Conservation (phyloP, 2,329 filamentous ascomycete genomes). For the Conoideocrella luteorostrata region DNA sequence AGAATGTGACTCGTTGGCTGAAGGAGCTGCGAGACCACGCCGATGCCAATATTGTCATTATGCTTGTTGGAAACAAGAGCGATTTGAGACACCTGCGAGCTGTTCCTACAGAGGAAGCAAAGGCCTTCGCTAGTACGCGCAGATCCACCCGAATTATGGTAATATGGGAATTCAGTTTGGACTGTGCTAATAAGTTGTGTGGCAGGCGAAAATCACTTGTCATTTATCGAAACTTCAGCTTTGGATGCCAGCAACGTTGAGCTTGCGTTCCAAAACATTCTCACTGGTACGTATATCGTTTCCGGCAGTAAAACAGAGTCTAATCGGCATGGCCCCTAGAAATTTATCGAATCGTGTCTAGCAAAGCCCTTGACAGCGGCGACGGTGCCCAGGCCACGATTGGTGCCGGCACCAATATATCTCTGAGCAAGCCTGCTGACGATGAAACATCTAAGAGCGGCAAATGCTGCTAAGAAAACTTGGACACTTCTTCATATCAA, state of each 20-base stretch:
- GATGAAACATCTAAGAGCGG: constrained; percentile 67
- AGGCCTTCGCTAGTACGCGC: constrained; percentile 84
- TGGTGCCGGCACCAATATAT: constrained; percentile 73
- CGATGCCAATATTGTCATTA: constrained; percentile 98
- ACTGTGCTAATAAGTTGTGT: constrained; percentile 7
- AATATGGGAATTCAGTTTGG: no score
- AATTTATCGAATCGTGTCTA: constrained; percentile 98
- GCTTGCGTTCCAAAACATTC: constrained; percentile 97
- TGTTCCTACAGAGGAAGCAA: constrained; percentile 95
- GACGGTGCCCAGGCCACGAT: constrained; percentile 76
- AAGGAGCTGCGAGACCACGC: constrained; percentile 98
- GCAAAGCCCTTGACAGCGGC: constrained; percentile 89
- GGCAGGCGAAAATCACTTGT: constrained; percentile 91
- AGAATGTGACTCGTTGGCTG: constrained; percentile 98
- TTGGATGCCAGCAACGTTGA: constrained; percentile 99
- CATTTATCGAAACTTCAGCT: constrained; percentile 98
- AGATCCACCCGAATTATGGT: not conserved
- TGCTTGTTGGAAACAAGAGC: constrained; percentile 99
- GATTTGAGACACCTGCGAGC: constrained; percentile 98
- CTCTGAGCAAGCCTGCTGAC: constrained; percentile 79
- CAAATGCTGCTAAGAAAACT: constrained; percentile 84
- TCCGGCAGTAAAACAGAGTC: not conserved
- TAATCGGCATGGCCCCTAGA: constrained; percentile 46
- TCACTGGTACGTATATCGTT: constrained; percentile 68
- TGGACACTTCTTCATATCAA: no score